Conservation (phyloP, 495 filamentous ascomycete species). For the Aspergillus funiculosus region DNA sequence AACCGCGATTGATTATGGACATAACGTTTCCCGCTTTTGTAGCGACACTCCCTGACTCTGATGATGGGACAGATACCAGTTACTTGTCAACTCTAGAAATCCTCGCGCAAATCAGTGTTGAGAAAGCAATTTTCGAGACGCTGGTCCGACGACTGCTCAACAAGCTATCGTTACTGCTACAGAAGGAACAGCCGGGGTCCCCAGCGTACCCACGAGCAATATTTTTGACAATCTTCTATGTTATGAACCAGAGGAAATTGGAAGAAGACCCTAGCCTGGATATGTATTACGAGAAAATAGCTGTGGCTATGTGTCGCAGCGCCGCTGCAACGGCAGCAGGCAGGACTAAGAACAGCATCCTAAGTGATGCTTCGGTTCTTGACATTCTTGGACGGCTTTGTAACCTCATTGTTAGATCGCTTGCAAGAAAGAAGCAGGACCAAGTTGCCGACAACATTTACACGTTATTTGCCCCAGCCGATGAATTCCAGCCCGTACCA, state of each 20-base stretch:
- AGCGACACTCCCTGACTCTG: conserved; percentile 59
- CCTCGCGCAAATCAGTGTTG: conserved; percentile 61
- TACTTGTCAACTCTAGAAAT: conserved; percentile 60
- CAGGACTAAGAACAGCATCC: conserved; percentile 35
- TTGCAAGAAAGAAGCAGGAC: conserved; percentile 49
- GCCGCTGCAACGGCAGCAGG: conserved; percentile 39
- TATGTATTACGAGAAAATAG: conserved; percentile 56
- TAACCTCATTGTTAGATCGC: conserved; percentile 53
- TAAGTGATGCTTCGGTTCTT: conserved; percentile 50
- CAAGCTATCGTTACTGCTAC: conserved; percentile 55
- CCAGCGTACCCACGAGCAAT: conserved; percentile 53
- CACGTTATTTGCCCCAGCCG: conserved; percentile 44
- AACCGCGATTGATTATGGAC: conserved; percentile 61
- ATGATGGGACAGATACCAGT: conserved; percentile 33
- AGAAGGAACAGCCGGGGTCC: conserved; percentile 45
- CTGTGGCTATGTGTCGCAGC: conserved; percentile 45
- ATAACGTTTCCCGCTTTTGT: conserved; percentile 70
- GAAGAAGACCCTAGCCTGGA: conserved; percentile 45
- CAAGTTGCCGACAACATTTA: conserved; percentile 52
- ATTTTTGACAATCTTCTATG: conserved; percentile 59
- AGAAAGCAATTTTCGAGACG: conserved; percentile 61
- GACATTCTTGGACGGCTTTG: conserved; percentile 60
- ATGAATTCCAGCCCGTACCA: conserved; percentile 35
- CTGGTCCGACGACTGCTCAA: conserved; percentile 62
- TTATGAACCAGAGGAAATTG: conserved; percentile 52